A percentile compares a stretch with the other conserved stretches of the same genome.
phyloP scores from a whole-genome alignment of 148 eudicot species.

The Rhododendron williamsianum region DNA sequence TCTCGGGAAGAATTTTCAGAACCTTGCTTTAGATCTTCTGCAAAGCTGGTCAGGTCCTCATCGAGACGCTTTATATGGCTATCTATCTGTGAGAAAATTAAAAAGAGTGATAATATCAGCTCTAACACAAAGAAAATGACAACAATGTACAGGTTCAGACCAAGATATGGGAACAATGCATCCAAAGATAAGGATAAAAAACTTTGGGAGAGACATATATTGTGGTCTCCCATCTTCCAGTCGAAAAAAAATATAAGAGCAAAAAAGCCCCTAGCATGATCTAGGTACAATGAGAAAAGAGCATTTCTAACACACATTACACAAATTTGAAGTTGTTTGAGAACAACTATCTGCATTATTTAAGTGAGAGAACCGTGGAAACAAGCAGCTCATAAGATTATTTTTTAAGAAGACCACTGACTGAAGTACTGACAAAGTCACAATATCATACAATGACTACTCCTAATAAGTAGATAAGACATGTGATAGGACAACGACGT shows the following conservation, averaged over 20 bases:
- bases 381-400: neutral
- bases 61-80: constrained; percentile 95
- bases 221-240: neutral
- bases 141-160: neutral
- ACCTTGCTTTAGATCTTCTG: constrained; percentile 98
- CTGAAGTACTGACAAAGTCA: neutral
- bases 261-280: constrained; percentile 5
- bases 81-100: constrained; percentile 65
- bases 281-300: neutral
- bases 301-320: neutral
- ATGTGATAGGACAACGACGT: neutral
- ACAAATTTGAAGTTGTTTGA: neutral
- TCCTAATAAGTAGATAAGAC: neutral
- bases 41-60: constrained; percentile 91
- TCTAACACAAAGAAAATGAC: neutral
- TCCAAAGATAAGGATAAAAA: neutral
- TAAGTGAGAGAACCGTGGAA: neutral
- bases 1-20: constrained; percentile 7
- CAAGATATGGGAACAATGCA: neutral
- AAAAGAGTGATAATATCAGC: neutral
- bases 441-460: neutral
- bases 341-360: neutral
- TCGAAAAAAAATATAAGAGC: neutral
- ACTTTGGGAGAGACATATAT: neutral
- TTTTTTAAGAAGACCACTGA: neutral